These are phyloP conservation scores for Brasenia schreberi DNA, from an alignment of 164 flowering plant species.

Conservation along the genomic window DNA sequence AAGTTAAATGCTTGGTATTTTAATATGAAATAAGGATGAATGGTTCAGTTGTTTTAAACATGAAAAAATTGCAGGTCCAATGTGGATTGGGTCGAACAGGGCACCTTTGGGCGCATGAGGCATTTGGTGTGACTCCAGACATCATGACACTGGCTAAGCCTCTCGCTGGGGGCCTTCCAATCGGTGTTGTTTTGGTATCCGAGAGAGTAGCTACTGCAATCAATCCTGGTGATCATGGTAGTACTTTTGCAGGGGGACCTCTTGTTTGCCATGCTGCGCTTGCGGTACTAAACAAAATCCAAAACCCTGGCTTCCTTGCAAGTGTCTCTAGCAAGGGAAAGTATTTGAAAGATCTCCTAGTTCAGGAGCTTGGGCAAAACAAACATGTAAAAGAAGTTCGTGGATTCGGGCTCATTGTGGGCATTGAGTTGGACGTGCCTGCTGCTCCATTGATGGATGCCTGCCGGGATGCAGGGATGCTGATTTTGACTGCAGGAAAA, in stretches of 20 bases:
- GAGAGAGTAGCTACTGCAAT: constrained; percentile 63
- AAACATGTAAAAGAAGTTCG: constrained; percentile 66
- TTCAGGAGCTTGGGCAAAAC: constrained; percentile 41
- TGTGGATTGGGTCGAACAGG: constrained; percentile 88
- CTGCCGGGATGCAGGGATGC: constrained; percentile 59
- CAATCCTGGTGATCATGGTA: constrained; percentile 68
- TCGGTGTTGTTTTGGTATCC: constrained; percentile 62
- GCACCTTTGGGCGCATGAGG: constrained; percentile 76
- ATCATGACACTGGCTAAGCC: constrained; percentile 94
- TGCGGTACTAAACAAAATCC: constrained; percentile 54
- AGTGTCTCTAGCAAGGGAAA: constrained; percentile 57
- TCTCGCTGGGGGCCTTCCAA: constrained; percentile 92
- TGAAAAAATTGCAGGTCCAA: constrained; percentile 41
- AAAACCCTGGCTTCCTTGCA: constrained; percentile 42
- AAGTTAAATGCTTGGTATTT: no score
- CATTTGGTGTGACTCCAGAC: constrained; percentile 62
- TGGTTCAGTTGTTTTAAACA: no score
- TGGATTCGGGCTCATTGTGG: constrained; percentile 67
- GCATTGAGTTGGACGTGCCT: constrained; percentile 67
- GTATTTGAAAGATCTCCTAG: constrained; percentile 33
- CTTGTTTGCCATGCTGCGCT: constrained; percentile 61
- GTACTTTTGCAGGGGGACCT: constrained; percentile 82
- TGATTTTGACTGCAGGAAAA: constrained; percentile 79
- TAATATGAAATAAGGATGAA: no score
- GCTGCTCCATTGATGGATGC: constrained; percentile 72